Evolutionary conservation across 2,329 filamentous ascomycete species (phyloP).

Genomic region (Cytospora chrysosperma): DNA sequence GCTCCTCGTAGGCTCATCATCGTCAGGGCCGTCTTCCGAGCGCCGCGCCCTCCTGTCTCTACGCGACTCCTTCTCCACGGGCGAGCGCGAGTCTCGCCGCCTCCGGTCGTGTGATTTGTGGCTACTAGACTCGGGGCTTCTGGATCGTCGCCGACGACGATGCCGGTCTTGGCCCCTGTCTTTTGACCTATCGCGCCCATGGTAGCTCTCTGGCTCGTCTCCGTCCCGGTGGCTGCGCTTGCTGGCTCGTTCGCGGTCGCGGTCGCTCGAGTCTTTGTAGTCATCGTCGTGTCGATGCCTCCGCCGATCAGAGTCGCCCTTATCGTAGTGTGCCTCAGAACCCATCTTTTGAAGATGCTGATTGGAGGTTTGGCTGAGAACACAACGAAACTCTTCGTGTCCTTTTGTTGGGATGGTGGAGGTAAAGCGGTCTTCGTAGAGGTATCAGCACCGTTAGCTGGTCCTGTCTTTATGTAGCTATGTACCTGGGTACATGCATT

Average conservation of each 20-base stretch:
- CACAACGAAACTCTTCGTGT: neutral
- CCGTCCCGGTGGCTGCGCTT: constrained; percentile 8
- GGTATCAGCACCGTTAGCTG: neutral
- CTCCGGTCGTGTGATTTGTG: constrained; percentile 7
- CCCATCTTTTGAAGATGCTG: constrained; percentile 7
- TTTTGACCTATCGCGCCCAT: constrained; percentile 11
- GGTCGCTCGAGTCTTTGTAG: constrained; percentile 2
- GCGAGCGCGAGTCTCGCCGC: constrained; percentile 12
- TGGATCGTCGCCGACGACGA: constrained; percentile 16
- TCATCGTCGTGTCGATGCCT: constrained; percentile 5
- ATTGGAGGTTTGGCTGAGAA: neutral
- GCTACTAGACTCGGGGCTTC: constrained; percentile 11
- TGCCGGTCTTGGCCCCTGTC: constrained; percentile 6
- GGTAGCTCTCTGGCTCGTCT: constrained; percentile 10
- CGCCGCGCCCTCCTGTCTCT: constrained; percentile 1
- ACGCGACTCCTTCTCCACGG: constrained; percentile 9
- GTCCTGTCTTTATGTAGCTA: neutral
- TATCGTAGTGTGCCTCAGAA: constrained; percentile 2
- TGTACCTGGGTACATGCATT: too few relatives aligned
- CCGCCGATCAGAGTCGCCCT: neutral
- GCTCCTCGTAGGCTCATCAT: neutral
- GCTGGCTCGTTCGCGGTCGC: constrained; percentile 4
- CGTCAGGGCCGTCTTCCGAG: constrained; percentile 1
- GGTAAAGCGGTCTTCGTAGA: neutral
- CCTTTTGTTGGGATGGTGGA: too few relatives aligned